Conservation (phyloP, 176 grass and related monocot genomes). For the Musa troglodytarum region DNA sequence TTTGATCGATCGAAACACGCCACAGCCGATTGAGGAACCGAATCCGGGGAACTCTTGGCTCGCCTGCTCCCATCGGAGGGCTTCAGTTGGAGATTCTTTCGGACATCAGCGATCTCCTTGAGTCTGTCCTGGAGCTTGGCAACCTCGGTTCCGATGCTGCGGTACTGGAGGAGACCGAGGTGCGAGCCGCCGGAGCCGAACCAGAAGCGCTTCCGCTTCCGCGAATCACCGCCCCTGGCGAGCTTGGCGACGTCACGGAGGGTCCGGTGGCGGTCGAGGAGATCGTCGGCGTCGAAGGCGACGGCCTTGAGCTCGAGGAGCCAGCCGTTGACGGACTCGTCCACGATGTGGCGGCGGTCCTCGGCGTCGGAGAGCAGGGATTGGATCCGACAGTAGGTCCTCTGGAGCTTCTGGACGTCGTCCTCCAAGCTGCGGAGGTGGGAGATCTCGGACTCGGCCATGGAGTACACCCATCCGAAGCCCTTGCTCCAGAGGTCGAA, state of each 20-base stretch:
- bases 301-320: conserved; percentile 1
- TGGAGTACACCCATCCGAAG: background rate
- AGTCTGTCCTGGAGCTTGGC: conserved; percentile 18
- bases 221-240: background rate
- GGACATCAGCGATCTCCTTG: conserved; percentile 15
- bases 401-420: conserved; percentile 23
- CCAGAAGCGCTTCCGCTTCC: conserved; percentile 34
- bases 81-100: conserved; percentile 9
- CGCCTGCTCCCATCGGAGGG: conserved; percentile 18
- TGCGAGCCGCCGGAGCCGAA: background rate
- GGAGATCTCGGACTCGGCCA: conserved; percentile 3
- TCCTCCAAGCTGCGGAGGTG: conserved; percentile 23
- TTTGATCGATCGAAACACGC: background rate
- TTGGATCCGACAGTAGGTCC: background rate
- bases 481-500: background rate
- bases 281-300: conserved; percentile 40
- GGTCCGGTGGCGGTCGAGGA: conserved; percentile 32
- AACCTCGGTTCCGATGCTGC: conserved; percentile 17
- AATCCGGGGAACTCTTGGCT: background rate
- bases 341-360: background rate
- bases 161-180: conserved; percentile 8
- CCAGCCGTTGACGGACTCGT: background rate
- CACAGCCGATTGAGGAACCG: background rate
- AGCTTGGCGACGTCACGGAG: conserved; percentile 9
- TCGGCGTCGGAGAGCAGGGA: background rate